phyloP scores from a whole-genome alignment of 2,329 filamentous ascomycete species.

The Phoma sp. region DNA sequence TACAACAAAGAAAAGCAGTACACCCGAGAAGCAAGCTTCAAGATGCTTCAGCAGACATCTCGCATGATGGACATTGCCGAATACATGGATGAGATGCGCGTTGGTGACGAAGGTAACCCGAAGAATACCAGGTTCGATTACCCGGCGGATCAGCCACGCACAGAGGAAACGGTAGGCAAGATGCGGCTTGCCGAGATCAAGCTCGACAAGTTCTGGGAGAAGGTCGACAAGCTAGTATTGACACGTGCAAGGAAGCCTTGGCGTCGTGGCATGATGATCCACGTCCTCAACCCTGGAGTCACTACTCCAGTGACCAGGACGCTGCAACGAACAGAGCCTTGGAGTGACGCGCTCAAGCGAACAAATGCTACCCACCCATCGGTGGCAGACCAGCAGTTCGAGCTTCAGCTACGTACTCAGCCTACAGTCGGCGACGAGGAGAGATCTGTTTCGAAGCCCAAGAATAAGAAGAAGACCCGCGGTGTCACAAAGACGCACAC shows the following conservation, averaged over 20 bases:
- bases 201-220: constrained; percentile 57
- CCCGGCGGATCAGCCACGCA: constrained; percentile 58
- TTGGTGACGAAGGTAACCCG: constrained; percentile 36
- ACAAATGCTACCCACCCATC: constrained; percentile 19
- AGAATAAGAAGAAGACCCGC: constrained; percentile 23
- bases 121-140: constrained; percentile 55
- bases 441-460: constrained; percentile 14
- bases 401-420: constrained; percentile 18
- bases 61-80: constrained; percentile 18
- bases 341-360: constrained; percentile 61
- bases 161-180: constrained; percentile 53
- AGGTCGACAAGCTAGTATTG: constrained; percentile 42
- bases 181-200: constrained; percentile 58
- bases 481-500: neutral
- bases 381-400: constrained; percentile 1
- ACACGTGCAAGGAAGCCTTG: constrained; percentile 1
- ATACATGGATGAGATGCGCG: constrained; percentile 7
- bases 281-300: constrained; percentile 30
- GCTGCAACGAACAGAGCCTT: constrained; percentile 48
- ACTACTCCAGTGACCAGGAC: neutral
- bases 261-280: constrained; percentile 20
- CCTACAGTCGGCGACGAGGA: constrained; percentile 11
- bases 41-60: constrained; percentile 52
- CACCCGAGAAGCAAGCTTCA: too few species aligned
- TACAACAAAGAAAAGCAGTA: too few species aligned